phyloP scores from a whole-genome alignment of 2,329 filamentous ascomycete genomes.

The Rutstroemia sydowiana region DNA sequence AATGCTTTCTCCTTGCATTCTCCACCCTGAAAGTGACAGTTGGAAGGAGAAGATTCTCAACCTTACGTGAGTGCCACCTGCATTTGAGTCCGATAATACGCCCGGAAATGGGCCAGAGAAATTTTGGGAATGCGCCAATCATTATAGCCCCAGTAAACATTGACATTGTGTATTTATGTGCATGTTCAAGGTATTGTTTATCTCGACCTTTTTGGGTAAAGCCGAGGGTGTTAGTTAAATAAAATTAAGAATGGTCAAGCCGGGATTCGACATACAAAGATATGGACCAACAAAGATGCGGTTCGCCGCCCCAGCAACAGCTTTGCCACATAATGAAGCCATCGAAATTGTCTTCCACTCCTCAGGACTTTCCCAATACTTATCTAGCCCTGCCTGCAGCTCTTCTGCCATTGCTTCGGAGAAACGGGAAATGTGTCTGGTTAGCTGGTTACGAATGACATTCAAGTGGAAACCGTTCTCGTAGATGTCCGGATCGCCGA shows the following conservation, averaged over 20 bases:
- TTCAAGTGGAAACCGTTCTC: conserved; percentile 1
- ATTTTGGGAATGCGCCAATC: background rate
- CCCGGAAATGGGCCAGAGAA: background rate
- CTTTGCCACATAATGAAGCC: background rate
- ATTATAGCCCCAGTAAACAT: background rate
- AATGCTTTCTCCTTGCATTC: background rate
- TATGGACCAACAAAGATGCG: background rate
- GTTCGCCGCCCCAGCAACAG: background rate
- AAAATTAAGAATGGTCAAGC: no score
- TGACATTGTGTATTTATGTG: background rate
- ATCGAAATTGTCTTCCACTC: background rate
- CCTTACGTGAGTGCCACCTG: background rate
- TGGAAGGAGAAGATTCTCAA: background rate
- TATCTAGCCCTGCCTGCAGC: background rate
- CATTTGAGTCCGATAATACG: background rate
- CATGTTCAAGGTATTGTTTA: background rate
- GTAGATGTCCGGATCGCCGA: background rate
- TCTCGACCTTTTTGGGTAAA: background rate
- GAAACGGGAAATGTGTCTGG: background rate
- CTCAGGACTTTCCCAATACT: background rate
- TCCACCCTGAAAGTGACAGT: background rate
- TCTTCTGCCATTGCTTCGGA: background rate
- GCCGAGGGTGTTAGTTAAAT: background rate
- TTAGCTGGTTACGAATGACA: conserved; percentile 7
- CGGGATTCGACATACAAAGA: background rate